Base-by-base conservation (phyloP, 331 rosid species). In the Rosa hybrid region DNA sequence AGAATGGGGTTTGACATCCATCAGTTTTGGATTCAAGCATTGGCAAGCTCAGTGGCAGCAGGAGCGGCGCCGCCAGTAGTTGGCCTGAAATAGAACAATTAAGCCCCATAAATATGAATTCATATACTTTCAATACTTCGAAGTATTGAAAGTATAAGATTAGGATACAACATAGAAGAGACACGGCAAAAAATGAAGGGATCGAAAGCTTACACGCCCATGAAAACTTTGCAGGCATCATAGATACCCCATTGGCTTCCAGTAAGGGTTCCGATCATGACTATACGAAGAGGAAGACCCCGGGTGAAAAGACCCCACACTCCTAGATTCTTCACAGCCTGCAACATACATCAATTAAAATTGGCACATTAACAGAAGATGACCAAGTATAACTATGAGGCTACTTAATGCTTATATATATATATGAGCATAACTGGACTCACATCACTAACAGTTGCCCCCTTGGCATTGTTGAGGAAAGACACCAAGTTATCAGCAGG, bases 401-500 rank as follows among this genome's bases (percentile, higher is more conserved):
- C 38, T 60, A 23, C 17, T 60, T 60, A 38, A 23, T 60, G 38
- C 7, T 3, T 23, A 62, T 62, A 25, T 62, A 30, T 27, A 27
- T 30, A 30, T 30, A 30, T 30, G 38, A 62, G 27, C 64, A n/a
- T 25, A 60, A 60, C 39, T 14, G 12, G 30, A 89, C 94, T 85
- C 78, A 94, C 98, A 86, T 92, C 97, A 38, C 94, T 86, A 74
- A 83, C 83, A 51, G 97, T 94, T 39, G 94, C 96, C 76, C 97
- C 98, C 80, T 85, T 90, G 81, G 94, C 91, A 65, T 90, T 90
- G 91, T 90, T 94, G 85, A 94, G 93, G 81, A 90, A 90, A 21
- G 98, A 94, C 62, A 92, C 98, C 25, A 92, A 91, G 80, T 90
- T 94, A 76, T 94, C 98, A 68, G 98, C 98, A 25, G 98, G 97